Evolutionary conservation across 768 basidiomycete genomes (phyloP), one percentile per base, ranked within the genome.

Genomic region (button mushroom (Agaricus bisporus)): DNA sequence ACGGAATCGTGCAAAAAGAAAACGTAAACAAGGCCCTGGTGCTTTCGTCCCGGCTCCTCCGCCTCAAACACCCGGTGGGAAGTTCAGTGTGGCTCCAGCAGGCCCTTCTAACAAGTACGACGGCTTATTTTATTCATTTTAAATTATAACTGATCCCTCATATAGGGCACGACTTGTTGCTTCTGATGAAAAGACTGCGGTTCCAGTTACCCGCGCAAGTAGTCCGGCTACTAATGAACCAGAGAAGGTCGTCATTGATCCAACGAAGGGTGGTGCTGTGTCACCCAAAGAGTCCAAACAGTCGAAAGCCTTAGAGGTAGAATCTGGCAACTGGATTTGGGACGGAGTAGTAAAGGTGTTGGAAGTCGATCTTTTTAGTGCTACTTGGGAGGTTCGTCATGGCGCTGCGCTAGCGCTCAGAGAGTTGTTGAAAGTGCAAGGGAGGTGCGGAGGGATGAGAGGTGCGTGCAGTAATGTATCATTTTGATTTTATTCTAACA

Each of bases 311-410:
- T 76, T 93, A 14, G 83, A 91, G 50, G 89, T 92, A 3, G 72
- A 77, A 49, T 76, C 78, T 25, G 91, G 90, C 0, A 69, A 73
- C 26, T 95, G 91, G 91, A 76, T 91, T 1, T 95, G 92, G 92
- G 87, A 88, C 59, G 89, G 86, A 15, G 78, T 92, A 10, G 81
- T 85, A 11, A 82, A 83, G 56, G 74, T 93, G 6, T 74, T 98
- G 7, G 86, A 88, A 63, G 85, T 92, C 5, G 87, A 90, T 61
- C 69, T 98, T 7, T 86, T 91, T 61, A 92, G 87, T 61, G 78
- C 86, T 3, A 78, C 83, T 3, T 98, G 97, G 97, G 94, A 98
- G 67, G 82, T 88, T 12, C 79, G 97, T 48, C 97, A 99, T 62
- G 97, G 97, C 35, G 88, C 94, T 14, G 89, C 93, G 0, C 82